Evolutionary conservation across 441 rosid genomes (phyloP).

Genomic region (Sinapis alba): DNA sequence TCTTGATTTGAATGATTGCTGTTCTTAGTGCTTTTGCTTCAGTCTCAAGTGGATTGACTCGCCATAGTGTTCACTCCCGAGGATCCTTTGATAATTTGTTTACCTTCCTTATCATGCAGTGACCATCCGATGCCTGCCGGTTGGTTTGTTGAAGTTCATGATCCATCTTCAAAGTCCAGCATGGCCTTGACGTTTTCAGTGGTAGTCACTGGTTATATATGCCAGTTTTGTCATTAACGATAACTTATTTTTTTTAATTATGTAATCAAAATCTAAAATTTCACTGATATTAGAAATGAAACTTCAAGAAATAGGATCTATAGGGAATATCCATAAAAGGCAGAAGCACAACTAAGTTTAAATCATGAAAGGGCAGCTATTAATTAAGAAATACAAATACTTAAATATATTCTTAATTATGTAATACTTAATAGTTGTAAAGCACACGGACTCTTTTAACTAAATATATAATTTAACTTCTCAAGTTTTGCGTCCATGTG

Average conservation of each 20-base stretch:
- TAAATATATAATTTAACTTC: not conserved
- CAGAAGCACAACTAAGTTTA: conserved; percentile 5
- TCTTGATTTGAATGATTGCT: too few species aligned
- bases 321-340: not conserved
- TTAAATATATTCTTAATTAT: not conserved
- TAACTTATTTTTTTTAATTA: too few species aligned
- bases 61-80: too few species aligned
- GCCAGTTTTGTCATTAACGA: not conserved
- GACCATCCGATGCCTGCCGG: not conserved
- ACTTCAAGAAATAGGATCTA: not conserved
- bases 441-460: conserved; percentile 30
- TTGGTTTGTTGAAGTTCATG: not conserved
- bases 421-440: conserved; percentile 27
- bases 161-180: not conserved
- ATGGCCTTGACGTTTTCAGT: not conserved
- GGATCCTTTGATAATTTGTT: not conserved
- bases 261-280: too few species aligned
- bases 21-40: too few species aligned
- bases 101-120: not conserved
- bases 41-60: too few species aligned
- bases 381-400: not conserved
- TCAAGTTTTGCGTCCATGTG: conserved; percentile 28
- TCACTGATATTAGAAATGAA: not conserved
- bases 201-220: not conserved
- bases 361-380: conserved; percentile 8